phyloP scores from a whole-genome alignment of 78 protist genomes.

The Dictyostelium discoideum region dicty_2.7 NC_007091.3:2555001-2555500 shows the following conservation, averaged over 20 bases:
- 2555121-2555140: constrained; percentile 1
- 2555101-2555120: constrained; percentile 19
- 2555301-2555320: neutral
- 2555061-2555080: neutral
- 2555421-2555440: neutral
- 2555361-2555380: neutral
- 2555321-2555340: neutral
- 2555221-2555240: neutral
- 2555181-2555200: neutral
- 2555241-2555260: neutral
- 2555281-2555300: neutral
- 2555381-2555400: neutral
- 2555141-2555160: neutral
- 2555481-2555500: neutral
- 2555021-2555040: neutral
- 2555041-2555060: neutral
- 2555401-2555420: neutral
- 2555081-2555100: constrained; percentile 71
- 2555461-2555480: neutral
- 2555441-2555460: too few species aligned
- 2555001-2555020: neutral
- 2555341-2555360: neutral
- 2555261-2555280: constrained; percentile 3
- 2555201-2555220: neutral
- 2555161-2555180: constrained; percentile 6